These are phyloP conservation scores for Trypanosomatidae sp. DNA, from an alignment of 208 protist species.

Conservation along the genomic window DNA sequence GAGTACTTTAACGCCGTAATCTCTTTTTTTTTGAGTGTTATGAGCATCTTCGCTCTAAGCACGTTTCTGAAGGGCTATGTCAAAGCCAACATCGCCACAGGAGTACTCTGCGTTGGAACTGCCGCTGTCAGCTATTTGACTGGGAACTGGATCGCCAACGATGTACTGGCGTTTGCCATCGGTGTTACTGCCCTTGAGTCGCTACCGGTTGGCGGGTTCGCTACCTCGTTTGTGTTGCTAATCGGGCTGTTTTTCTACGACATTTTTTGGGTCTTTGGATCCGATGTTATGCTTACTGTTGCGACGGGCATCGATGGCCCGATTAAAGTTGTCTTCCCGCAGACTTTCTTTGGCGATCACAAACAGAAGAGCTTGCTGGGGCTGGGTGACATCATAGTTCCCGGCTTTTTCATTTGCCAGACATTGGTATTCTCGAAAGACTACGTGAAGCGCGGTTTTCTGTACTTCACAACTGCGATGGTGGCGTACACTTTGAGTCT, in stretches of 20 bases:
- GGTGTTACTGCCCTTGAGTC: conserved; percentile 67
- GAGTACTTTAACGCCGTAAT: conserved; percentile 71
- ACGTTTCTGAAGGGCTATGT: conserved; percentile 54
- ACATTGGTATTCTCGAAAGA: conserved; percentile 91
- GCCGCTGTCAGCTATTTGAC: conserved; percentile 64
- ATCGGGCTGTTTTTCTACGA: conserved; percentile 97
- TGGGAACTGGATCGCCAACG: conserved; percentile 95
- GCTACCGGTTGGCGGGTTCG: conserved; percentile 58
- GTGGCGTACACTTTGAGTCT: conserved; percentile 92
- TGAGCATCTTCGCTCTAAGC: conserved; percentile 69
- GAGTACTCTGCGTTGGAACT: conserved; percentile 50
- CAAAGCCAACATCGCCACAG: conserved; percentile 64
- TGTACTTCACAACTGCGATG: conserved; percentile 90
- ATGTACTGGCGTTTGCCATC: conserved; percentile 94
- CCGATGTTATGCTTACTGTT: conserved; percentile 96
- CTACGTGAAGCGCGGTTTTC: conserved; percentile 48
- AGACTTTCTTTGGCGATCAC: conserved; percentile 74
- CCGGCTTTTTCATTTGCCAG: conserved; percentile 95
- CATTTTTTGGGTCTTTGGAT: conserved; percentile 98
- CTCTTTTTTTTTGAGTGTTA: conserved; percentile 64
- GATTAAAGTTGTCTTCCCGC: conserved; percentile 95
- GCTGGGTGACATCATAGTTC: conserved; percentile 97
- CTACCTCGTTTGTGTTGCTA: conserved; percentile 76
- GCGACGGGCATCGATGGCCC: conserved; percentile 95
- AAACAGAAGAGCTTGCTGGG: conserved; percentile 91